Conservation (phyloP, 306 rosid genomes). For the Pyrus betulifolia region DNA sequence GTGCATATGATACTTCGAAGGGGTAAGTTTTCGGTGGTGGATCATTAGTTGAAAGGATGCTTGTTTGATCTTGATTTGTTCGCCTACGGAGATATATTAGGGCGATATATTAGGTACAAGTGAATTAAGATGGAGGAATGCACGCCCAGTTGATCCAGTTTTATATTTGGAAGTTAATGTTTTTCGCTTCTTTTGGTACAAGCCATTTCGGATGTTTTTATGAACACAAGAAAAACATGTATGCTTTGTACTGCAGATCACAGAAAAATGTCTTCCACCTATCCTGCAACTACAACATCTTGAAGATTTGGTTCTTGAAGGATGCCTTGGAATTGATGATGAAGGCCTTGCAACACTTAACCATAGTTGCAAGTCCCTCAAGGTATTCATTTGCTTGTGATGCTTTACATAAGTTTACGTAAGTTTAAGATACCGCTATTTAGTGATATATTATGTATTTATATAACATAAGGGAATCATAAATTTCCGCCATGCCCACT, state of each 20-base stretch:
- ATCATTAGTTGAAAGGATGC: slow-evolving; percentile 2
- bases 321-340: slow-evolving; percentile 45
- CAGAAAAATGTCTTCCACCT: slow-evolving; percentile 37
- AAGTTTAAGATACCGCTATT: neutral
- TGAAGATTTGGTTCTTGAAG: slow-evolving; percentile 43
- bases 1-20: neutral
- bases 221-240: neutral
- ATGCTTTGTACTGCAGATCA: slow-evolving; percentile 20
- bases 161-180: neutral
- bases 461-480: neutral
- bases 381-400: slow-evolving; percentile 22
- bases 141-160: neutral
- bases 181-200: neutral
- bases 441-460: neutral
- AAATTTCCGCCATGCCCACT: neutral
- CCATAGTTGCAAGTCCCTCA: slow-evolving; percentile 20
- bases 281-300: slow-evolving; percentile 32
- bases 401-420: neutral
- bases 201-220: neutral
- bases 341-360: slow-evolving; percentile 24
- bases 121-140: neutral
- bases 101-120: neutral
- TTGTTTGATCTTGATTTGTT: neutral
- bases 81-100: neutral
- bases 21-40: neutral